Base-by-base conservation (phyloP, 805 yeast genomes). In the Ogataea nakhonphanomensis region DNA sequence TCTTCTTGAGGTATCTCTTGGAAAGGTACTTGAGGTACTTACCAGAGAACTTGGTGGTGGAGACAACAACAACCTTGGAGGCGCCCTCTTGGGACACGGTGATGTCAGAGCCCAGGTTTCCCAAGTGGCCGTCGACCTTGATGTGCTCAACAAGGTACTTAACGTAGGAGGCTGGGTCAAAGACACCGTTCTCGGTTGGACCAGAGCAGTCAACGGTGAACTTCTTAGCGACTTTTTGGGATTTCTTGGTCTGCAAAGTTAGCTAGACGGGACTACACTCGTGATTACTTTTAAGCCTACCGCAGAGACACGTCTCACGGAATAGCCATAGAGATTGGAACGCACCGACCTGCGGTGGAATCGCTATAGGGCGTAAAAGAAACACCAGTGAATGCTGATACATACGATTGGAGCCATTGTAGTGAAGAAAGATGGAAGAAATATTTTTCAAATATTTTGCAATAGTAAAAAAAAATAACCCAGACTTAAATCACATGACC, bases 1-100 rank as follows among this genome's bases (percentile, higher is more conserved):
- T 88, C 87, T 93, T 93, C 95, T 91, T 95, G 76, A 93, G 87
- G 93, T 87, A 93, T 81, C 95, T 91, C 89, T 93, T 95, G 67
- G 98, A 87, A 71, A 93, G 79, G 95, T 93, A 93, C 81, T 95
- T 93, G 73, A 91, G 84, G 95, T 93, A 93, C 79, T 95, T 91
- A 78, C 99, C 99, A 60, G 97, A 90, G 93, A 93, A 91, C 78
- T 88, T 84, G 74, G 95, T 74, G 74, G 84, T 81, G 58, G 97
- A 77, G 57, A 77, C 80, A 69, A 89, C 86, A 67, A 93, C 88
- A 68, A 86, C 82, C 69, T 86, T 80, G 77, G 84, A 82, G 79
- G 81, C 75, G 67, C 90, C 95, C 67, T 88, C 93, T 65, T 78
- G 74, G 65, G 88, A 74, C 57, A 91, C 88, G 54, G 90, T 76